These are phyloP conservation scores for Monosporascus ibericus DNA, from an alignment of 2,329 filamentous ascomycete genomes.

Conservation along the genomic window DNA sequence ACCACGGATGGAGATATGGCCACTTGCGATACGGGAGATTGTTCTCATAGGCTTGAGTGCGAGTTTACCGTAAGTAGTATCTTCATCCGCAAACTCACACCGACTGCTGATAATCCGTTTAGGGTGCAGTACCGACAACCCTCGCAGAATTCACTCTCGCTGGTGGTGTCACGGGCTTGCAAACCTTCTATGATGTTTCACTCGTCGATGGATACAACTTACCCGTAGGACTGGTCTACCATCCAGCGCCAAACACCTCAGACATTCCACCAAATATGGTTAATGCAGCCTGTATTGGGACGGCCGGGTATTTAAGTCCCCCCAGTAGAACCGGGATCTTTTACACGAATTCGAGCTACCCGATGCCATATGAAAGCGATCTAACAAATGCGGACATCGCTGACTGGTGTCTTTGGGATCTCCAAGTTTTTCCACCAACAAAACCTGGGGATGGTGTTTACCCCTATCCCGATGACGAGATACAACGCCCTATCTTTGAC, in stretches of 20 bases:
- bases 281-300: slow-evolving; percentile 72
- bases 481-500: slow-evolving; percentile 65
- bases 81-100: slow-evolving; percentile 1
- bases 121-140: slow-evolving; percentile 69
- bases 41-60: slow-evolving; percentile 64
- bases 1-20: slow-evolving; percentile 62
- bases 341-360: slow-evolving; percentile 59
- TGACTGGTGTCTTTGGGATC: slow-evolving; percentile 75
- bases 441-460: slow-evolving; percentile 72
- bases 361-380: slow-evolving; percentile 59
- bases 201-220: slow-evolving; percentile 82
- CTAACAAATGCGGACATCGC: slow-evolving; percentile 52
- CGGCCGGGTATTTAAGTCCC: slow-evolving; percentile 53
- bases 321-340: slow-evolving; percentile 48
- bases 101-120: background rate
- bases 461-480: slow-evolving; percentile 71
- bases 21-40: slow-evolving; percentile 72
- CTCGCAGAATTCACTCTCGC: slow-evolving; percentile 76
- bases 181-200: slow-evolving; percentile 80
- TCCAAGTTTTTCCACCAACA: slow-evolving; percentile 61
- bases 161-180: slow-evolving; percentile 51
- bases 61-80: slow-evolving; percentile 54
- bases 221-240: slow-evolving; percentile 58
- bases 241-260: slow-evolving; percentile 54
- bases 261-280: slow-evolving; percentile 71